Evolutionary conservation across 2,329 filamentous ascomycete genomes (phyloP), one percentile per base, ranked within the genome.

Genomic region (Apiospora aurea): DNA sequence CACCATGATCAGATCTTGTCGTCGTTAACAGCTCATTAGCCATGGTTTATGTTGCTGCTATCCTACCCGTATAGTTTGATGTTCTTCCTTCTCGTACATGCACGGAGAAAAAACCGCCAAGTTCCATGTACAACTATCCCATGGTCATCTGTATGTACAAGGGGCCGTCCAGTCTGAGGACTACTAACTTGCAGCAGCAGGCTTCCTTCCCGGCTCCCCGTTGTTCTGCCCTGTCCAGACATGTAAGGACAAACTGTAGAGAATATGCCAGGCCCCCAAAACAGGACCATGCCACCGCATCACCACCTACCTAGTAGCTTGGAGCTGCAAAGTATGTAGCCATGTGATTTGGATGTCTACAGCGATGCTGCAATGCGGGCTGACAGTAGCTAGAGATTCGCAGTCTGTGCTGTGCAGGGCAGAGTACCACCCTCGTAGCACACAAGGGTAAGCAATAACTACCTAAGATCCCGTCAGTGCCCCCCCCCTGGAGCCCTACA

Each of bases 321-420:
- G 21, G 21, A 61, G 53, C 53, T 61, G 29, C 29, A 61, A 26
- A n/a, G 53, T 61, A 26, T 11, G 53, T 61, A n/a, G 16, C 38
- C 26, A 10, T 21, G 38, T 11, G n/a, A 38, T 29, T 61, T 43
- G 41, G 41, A 64, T 18, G 29, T n/a, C 53, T 38, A 34, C 53
- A 38, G 53, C 10, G 57, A 38, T 64, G 21, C 57, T 64, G 57
- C 57, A 41, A 64, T 64, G 57, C 34, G 57, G 57, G 57, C 57
- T 41, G 57, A 41, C 57, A 64, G 34, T 64, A 34, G 57, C 41
- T n/a, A 64, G 34, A 21, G 21, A n/a, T 64, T 34, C 4, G 57
- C 29, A 38, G 57, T 64, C 57, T 41, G 57, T 64, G 57, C 57
- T 24, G 57, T 41, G 34, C 29, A 61, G 29, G 44, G 44, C 29